These are phyloP conservation scores for Micractinium conductrix DNA, from an alignment of 139 green algal species.

Conservation along the genomic window DNA sequence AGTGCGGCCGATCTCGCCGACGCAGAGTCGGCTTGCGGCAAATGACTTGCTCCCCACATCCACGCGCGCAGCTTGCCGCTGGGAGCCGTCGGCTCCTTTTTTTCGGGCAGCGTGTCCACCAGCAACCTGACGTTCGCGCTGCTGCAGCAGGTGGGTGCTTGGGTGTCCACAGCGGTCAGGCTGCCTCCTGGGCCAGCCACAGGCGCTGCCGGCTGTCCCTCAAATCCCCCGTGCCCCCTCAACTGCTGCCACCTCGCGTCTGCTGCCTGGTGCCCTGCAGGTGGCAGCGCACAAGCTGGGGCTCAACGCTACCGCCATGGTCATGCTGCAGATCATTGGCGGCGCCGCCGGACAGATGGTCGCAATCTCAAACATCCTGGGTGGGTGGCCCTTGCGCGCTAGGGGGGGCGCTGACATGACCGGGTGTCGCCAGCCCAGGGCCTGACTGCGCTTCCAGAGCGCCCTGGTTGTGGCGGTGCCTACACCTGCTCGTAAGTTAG, in stretches of 20 bases:
- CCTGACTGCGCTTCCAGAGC: too few relatives aligned
- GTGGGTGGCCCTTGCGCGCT: neutral
- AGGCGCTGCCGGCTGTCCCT: neutral
- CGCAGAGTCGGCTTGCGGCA: too few relatives aligned
- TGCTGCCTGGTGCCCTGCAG: neutral
- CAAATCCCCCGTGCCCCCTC: too few relatives aligned
- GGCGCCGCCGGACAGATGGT: slow-evolving; percentile 52
- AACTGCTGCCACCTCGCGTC: too few relatives aligned
- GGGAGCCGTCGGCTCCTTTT: slow-evolving; percentile 51
- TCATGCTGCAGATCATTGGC: slow-evolving; percentile 52
- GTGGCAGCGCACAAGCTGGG: slow-evolving; percentile 51
- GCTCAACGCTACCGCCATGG: slow-evolving; percentile 29
- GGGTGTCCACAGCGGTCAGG: too few relatives aligned
- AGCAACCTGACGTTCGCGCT: slow-evolving; percentile 57
- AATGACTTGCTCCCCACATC: too few relatives aligned
- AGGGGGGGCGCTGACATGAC: too few relatives aligned
- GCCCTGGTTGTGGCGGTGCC: too few relatives aligned
- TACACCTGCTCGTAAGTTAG: too few relatives aligned
- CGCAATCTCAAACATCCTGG: slow-evolving; percentile 61
- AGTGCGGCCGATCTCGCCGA: too few relatives aligned
- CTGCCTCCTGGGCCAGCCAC: too few relatives aligned
- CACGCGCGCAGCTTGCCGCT: slow-evolving; percentile 35
- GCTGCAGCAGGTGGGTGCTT: slow-evolving; percentile 38
- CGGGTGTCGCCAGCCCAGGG: too few relatives aligned
- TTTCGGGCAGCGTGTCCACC: slow-evolving; percentile 46